Percentiles rank a stretch among this genome's conserved stretches.
phyloP scores from a whole-genome alignment of 306 rosid species.

The Malus fusca region DNA sequence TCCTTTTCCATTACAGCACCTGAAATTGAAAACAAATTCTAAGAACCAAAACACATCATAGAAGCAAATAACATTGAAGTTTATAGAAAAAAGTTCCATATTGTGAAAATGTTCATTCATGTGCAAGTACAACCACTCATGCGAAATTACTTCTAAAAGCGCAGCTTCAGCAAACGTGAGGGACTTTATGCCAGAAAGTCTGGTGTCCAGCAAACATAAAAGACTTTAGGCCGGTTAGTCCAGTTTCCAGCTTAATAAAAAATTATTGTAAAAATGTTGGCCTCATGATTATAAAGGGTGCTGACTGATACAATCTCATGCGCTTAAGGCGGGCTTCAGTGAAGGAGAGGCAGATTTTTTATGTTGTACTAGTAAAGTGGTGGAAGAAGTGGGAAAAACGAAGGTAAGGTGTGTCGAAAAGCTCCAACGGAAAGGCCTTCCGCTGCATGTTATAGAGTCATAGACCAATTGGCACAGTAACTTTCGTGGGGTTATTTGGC shows the following conservation, averaged over 20 bases:
- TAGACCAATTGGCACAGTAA: background rate
- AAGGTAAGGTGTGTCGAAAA: background rate
- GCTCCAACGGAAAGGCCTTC: background rate
- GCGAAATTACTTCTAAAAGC: background rate
- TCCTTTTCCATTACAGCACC: constrained; percentile 64
- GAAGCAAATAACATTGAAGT: constrained; percentile 7
- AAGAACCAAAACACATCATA: background rate
- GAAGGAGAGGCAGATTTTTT: background rate
- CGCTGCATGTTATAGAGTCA: background rate
- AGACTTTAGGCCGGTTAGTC: too few species aligned
- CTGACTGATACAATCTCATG: background rate
- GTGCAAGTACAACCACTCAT: background rate
- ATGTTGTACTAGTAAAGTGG: background rate
- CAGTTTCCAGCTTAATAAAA: background rate
- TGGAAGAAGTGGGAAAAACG: background rate
- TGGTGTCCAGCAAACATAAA: background rate
- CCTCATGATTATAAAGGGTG: background rate
- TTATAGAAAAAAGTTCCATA: background rate
- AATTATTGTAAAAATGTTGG: background rate
- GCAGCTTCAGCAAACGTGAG: background rate
- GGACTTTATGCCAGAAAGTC: background rate
- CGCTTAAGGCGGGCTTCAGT: background rate
- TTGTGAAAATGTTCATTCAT: background rate
- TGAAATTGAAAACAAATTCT: constrained; percentile 17
- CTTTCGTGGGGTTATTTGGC: background rate